Evolutionary conservation across 1,284 basidiomycete genomes (phyloP).

Genomic region (Apiotrichum laibachii): DNA sequence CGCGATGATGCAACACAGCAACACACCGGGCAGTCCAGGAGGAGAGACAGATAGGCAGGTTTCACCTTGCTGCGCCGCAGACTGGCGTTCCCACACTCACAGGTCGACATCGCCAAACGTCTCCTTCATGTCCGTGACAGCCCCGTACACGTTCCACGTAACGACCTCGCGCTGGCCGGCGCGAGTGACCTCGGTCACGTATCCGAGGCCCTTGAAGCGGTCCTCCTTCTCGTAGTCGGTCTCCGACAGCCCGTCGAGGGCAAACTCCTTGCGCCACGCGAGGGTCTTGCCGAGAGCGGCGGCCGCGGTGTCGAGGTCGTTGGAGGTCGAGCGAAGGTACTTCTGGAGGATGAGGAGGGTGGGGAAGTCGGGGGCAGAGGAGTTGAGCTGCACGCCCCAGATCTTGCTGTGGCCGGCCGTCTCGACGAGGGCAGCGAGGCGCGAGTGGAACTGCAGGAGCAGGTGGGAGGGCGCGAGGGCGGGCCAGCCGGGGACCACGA

Average conservation of each 20-base stretch:
- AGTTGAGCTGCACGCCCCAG: constrained; percentile 28
- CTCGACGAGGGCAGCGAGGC: constrained; percentile 20
- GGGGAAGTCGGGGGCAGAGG: constrained; percentile 16
- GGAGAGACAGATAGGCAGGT: too few relatives aligned
- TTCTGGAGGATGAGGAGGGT: constrained; percentile 31
- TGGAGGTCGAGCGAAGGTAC: constrained; percentile 24
- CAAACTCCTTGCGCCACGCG: constrained; percentile 29
- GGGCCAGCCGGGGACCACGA: constrained; percentile 17
- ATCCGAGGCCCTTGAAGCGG: constrained; percentile 29
- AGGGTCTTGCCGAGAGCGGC: constrained; percentile 22
- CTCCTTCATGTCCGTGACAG: constrained; percentile 20
- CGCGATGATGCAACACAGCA: background rate
- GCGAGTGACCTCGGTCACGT: constrained; percentile 22
- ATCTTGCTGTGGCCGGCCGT: constrained; percentile 23
- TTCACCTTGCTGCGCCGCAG: too few relatives aligned
- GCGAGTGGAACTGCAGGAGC: constrained; percentile 19
- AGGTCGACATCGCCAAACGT: constrained; percentile 31
- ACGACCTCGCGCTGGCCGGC: constrained; percentile 20
- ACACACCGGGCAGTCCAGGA: too few relatives aligned
- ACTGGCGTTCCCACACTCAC: constrained; percentile 10
- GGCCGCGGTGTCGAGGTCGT: constrained; percentile 22
- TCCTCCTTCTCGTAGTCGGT: constrained; percentile 2
- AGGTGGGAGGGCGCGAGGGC: constrained; percentile 20
- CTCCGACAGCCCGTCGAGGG: constrained; percentile 14
- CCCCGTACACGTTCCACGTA: constrained; percentile 34